Evolutionary conservation across 331 rosid genomes (phyloP).

Genomic region (Malus hybrid): DNA sequence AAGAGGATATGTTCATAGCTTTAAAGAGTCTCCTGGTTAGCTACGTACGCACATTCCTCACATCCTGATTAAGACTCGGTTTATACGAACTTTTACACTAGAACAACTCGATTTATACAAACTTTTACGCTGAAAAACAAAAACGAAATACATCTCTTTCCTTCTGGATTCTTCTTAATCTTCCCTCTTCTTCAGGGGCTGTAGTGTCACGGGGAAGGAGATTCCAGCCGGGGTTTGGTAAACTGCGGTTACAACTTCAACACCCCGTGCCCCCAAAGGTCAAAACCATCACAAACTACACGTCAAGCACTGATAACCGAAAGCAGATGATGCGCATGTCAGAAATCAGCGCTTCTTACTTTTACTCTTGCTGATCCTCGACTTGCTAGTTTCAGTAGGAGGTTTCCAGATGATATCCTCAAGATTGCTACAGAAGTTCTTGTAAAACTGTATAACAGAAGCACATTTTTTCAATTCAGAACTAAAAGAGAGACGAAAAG

Average conservation of each 20-base stretch:
- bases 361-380: conserved; percentile 49
- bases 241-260: not conserved
- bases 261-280: conserved; percentile 2
- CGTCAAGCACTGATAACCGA: not conserved
- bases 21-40: no score
- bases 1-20: no score
- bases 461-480: not conserved
- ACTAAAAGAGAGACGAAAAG: not conserved
- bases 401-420: conserved; percentile 94
- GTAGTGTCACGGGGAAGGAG: not conserved
- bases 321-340: conserved; percentile 3
- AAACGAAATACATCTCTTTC: not conserved
- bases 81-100: no score
- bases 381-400: conserved; percentile 52
- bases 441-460: conserved; percentile 58
- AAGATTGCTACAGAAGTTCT: conserved; percentile 67
- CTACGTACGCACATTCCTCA: no score
- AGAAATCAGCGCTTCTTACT: conserved; percentile 44
- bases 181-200: not conserved
- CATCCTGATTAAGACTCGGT: no score
- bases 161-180: not conserved
- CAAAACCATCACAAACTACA: not conserved
- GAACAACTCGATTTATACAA: not conserved
- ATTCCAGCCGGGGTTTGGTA: not conserved
- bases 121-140: not conserved